Conservation (phyloP, 2,329 filamentous ascomycete genomes). For the Paradendryphiella salina region DNA sequence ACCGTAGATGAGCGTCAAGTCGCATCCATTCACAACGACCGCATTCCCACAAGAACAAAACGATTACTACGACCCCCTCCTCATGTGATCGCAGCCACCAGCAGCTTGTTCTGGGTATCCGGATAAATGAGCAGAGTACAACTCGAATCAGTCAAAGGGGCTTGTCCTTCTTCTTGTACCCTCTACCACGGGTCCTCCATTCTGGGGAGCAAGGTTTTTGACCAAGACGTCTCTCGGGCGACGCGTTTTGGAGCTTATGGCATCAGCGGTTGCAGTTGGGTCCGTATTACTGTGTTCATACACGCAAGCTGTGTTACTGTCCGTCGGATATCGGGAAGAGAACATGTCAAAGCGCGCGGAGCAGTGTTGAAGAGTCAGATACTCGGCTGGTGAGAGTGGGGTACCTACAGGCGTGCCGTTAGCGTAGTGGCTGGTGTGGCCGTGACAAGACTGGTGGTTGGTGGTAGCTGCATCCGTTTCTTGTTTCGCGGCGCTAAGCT, state of each 20-base stretch:
- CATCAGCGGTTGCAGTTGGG: neutral
- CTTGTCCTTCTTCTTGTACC: too few relatives aligned
- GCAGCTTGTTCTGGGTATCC: too few relatives aligned
- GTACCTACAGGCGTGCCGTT: neutral
- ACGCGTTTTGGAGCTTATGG: neutral
- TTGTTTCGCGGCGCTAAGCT: slow-evolving; percentile 5
- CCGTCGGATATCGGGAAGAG: neutral
- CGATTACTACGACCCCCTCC: too few relatives aligned
- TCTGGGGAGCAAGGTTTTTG: too few relatives aligned
- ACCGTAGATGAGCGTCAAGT: too few relatives aligned
- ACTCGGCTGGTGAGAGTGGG: neutral
- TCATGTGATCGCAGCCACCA: too few relatives aligned
- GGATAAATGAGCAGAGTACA: too few relatives aligned
- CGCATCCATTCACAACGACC: too few relatives aligned
- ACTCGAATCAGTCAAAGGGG: too few relatives aligned
- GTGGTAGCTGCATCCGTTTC: neutral
- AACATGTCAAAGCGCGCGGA: neutral
- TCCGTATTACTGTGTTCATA: neutral
- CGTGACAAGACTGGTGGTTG: slow-evolving; percentile 7
- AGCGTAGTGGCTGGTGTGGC: slow-evolving; percentile 3
- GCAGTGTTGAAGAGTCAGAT: neutral
- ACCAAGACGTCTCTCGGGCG: too few relatives aligned
- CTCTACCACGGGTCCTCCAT: too few relatives aligned
- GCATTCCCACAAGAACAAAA: too few relatives aligned
- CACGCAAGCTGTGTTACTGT: neutral